phyloP scores from a whole-genome alignment of 2,329 filamentous ascomycete genomes.

The Fusarium tricinctum region DNA sequence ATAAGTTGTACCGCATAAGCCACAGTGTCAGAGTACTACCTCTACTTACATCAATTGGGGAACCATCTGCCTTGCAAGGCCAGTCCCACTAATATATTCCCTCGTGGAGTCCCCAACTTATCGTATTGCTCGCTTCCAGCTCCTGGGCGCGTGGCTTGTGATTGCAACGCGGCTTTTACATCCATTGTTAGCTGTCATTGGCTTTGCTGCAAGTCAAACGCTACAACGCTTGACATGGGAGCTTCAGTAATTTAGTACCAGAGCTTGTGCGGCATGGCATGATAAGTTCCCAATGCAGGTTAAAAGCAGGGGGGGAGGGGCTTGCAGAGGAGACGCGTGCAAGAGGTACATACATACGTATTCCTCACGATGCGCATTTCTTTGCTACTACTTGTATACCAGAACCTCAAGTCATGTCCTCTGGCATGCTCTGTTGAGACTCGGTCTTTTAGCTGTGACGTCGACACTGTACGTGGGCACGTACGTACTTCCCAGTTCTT shows the following conservation, averaged over 20 bases:
- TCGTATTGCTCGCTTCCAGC: constrained; percentile 50
- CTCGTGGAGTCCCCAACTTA: constrained; percentile 18
- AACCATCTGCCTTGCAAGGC: constrained; percentile 17
- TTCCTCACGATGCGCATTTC: background rate
- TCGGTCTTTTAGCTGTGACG: constrained; percentile 28
- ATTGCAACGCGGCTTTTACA: constrained; percentile 25
- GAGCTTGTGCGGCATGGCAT: constrained; percentile 10
- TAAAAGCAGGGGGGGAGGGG: constrained; percentile 16
- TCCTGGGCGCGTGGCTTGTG: constrained; percentile 38
- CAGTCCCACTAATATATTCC: constrained; percentile 26
- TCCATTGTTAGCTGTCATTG: background rate
- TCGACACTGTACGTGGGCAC: constrained; percentile 44
- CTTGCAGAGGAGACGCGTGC: constrained; percentile 29
- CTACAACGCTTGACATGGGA: constrained; percentile 7
- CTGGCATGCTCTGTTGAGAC: background rate
- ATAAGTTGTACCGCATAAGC: background rate
- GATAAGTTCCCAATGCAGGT: constrained; percentile 24
- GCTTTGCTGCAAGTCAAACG: constrained; percentile 7
- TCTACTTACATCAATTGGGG: background rate
- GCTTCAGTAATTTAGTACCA: background rate
- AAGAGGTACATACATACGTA: constrained; percentile 30
- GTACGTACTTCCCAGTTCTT: constrained; percentile 33
- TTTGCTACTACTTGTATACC: background rate
- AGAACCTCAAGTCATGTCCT: constrained; percentile 4
- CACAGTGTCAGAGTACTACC: background rate